phyloP scores from a whole-genome alignment of 768 basidiomycete genomes.

The Cantharellus anzutake region DNA sequence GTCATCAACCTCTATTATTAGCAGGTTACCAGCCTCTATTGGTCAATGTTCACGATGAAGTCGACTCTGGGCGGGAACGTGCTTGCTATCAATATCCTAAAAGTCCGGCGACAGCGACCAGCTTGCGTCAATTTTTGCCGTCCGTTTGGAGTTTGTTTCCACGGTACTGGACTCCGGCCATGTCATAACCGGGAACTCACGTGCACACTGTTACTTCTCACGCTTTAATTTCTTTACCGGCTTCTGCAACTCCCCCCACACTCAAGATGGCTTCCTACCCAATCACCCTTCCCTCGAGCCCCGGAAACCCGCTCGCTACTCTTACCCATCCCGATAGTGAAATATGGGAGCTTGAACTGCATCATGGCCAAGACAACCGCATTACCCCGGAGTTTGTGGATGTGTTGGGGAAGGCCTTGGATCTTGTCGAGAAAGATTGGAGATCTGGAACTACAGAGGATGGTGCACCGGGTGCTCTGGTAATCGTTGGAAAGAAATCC shows the following conservation, averaged over 20 bases:
- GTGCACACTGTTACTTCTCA: too few species aligned
- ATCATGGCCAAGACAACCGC: slow-evolving; percentile 59
- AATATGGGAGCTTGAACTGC: slow-evolving; percentile 64
- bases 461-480: slow-evolving; percentile 47
- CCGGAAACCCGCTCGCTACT: neutral
- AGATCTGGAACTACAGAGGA: slow-evolving; percentile 18
- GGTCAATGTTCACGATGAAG: too few species aligned
- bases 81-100: too few species aligned
- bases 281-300: neutral
- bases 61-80: too few species aligned
- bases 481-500: slow-evolving; percentile 52
- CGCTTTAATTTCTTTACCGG: too few species aligned
- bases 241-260: neutral
- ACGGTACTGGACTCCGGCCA: too few species aligned
- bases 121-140: too few species aligned
- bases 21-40: too few species aligned
- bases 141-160: too few species aligned
- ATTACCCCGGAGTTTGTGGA: slow-evolving; percentile 38
- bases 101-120: too few species aligned
- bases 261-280: neutral
- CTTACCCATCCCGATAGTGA: slow-evolving; percentile 2
- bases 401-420: slow-evolving; percentile 49
- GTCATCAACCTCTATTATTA: too few species aligned
- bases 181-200: too few species aligned
- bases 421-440: slow-evolving; percentile 60